phyloP scores from a whole-genome alignment of 2,329 filamentous ascomycete species.

The Sodiomyces alkalinus region DNA sequence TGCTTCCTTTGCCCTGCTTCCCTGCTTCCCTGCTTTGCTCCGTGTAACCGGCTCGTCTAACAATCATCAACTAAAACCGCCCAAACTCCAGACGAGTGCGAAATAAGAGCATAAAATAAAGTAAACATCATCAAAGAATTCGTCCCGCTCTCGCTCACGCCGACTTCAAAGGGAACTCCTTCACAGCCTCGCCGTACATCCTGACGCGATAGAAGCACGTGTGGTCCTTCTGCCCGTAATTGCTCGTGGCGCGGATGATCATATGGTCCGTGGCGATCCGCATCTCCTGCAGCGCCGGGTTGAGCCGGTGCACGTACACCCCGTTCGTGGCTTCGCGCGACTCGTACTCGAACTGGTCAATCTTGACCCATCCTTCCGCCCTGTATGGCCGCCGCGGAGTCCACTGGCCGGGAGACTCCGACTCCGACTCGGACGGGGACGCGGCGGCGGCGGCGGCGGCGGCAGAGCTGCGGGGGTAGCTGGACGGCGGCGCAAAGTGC shows the following conservation, averaged over 20 bases:
- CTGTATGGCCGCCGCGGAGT: conserved; percentile 15
- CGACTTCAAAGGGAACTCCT: not conserved
- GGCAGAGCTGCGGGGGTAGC: no score
- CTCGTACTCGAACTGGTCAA: conserved; percentile 40
- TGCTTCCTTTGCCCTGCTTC: no score
- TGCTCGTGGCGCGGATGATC: conserved; percentile 38
- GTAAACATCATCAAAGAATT: not conserved
- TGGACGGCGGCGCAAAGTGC: conserved; percentile 27
- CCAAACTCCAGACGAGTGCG: not conserved
- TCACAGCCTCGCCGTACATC: conserved; percentile 35
- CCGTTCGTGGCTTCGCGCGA: conserved; percentile 24
- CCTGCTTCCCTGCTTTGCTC: no score
- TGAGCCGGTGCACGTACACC: conserved; percentile 37
- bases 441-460: not conserved
- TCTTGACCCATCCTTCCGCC: conserved; percentile 33
- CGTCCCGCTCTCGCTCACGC: not conserved
- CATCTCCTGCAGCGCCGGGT: conserved; percentile 31
- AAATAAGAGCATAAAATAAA: not conserved
- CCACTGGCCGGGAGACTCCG: no score
- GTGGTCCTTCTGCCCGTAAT: conserved; percentile 41
- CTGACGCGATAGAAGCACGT: conserved; percentile 53
- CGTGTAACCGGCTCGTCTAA: no score
- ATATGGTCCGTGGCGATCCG: conserved; percentile 34
- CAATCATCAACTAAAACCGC: no score
- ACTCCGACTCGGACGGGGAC: conserved; percentile 6